Percentiles rank a stretch among this genome's conserved stretches.
Conservation (phyloP, 177 flowering plant species). For the Tripterygium wilfordii region DNA sequence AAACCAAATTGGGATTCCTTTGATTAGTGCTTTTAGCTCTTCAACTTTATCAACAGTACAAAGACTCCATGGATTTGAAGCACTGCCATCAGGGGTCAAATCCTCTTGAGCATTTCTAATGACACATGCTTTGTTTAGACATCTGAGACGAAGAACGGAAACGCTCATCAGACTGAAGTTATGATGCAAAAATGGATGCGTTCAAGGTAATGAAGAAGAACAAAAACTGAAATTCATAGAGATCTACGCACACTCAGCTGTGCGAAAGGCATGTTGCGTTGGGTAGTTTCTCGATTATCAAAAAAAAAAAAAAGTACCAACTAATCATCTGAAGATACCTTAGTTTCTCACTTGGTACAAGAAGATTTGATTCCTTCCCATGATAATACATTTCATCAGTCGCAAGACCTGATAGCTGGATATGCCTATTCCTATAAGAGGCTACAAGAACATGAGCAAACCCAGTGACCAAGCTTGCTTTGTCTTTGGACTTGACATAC, state of each 20-base stretch:
- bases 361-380: constrained; percentile 7
- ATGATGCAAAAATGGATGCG: no score
- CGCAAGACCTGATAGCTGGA: constrained; percentile 2
- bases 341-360: constrained; percentile 17
- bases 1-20: constrained; percentile 43
- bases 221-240: background rate
- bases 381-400: constrained; percentile 11
- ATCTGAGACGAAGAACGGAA: constrained; percentile 8
- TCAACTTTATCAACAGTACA: constrained; percentile 51
- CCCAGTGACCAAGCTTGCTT: constrained; percentile 16
- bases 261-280: no score
- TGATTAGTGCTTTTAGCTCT: constrained; percentile 36
- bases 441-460: constrained; percentile 26
- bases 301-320: no score
- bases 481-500: constrained; percentile 19
- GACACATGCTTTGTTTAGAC: constrained; percentile 23
- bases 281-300: no score
- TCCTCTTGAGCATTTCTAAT: constrained; percentile 10
- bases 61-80: constrained; percentile 32
- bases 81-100: constrained; percentile 14
- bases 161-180: background rate
- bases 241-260: no score
- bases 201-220: no score
- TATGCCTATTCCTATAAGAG: constrained; percentile 23
- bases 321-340: constrained; percentile 30